phyloP scores from a whole-genome alignment of 768 basidiomycete species.

The Phanerochaete carnosa region DNA sequence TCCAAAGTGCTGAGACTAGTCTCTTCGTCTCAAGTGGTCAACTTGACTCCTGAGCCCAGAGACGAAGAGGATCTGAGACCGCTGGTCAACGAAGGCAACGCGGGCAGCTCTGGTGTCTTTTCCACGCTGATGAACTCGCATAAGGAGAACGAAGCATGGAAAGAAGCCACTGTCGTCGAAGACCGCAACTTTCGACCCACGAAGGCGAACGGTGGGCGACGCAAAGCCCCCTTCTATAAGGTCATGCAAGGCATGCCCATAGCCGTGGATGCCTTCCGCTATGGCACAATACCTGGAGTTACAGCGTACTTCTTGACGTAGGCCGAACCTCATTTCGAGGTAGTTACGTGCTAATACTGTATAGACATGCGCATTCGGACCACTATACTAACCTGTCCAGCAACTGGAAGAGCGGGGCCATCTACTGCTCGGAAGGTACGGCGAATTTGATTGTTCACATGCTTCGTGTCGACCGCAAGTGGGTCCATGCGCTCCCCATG shows the following conservation, averaged over 20 bases:
- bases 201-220: constrained; percentile 48
- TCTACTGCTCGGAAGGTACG: constrained; percentile 94
- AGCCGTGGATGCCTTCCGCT: constrained; percentile 95
- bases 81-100: not conserved
- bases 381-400: constrained; percentile 92
- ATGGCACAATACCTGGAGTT: constrained; percentile 86
- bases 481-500: constrained; percentile 86
- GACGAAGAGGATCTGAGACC: not conserved
- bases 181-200: constrained; percentile 42
- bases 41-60: constrained; percentile 3
- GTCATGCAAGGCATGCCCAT: constrained; percentile 95
- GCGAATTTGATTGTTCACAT: constrained; percentile 91
- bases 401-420: constrained; percentile 86
- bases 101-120: constrained; percentile 42
- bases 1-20: not conserved
- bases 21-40: not conserved
- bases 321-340: constrained; percentile 20
- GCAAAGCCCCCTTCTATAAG: constrained; percentile 94
- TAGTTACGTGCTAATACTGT: not conserved
- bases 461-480: constrained; percentile 83
- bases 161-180: constrained; percentile 62
- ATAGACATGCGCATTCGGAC: constrained; percentile 93
- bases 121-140: constrained; percentile 87
- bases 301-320: constrained; percentile 92
- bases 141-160: constrained; percentile 83